phyloP scores from a whole-genome alignment of 2,329 filamentous ascomycete species.

The Fusarium tuaranense region DNA sequence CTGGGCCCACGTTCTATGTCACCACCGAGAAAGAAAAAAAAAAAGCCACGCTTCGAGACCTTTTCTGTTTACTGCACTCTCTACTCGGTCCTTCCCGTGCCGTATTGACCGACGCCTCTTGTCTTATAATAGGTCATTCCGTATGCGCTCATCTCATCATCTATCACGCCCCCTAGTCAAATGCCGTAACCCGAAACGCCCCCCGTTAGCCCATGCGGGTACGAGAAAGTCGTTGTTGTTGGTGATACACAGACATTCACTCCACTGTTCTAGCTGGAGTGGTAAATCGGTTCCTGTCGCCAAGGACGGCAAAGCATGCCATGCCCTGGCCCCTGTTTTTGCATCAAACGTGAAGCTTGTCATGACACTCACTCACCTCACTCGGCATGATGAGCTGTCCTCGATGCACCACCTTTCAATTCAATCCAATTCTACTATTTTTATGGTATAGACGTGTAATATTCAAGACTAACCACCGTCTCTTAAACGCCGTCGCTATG shows the following conservation, averaged over 20 bases:
- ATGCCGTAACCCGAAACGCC: slow-evolving; percentile 3
- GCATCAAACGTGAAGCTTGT: slow-evolving; percentile 10
- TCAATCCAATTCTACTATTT: neutral
- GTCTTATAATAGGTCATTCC: slow-evolving; percentile 1
- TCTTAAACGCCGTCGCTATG: slow-evolving; percentile 42
- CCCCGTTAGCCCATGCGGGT: neutral
- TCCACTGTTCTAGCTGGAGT: neutral
- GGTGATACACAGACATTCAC: neutral
- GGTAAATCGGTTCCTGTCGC: neutral
- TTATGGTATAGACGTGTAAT: neutral
- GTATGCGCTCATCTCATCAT: neutral
- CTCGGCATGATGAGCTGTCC: neutral
- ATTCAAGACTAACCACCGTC: slow-evolving; percentile 11
- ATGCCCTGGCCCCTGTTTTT: neutral
- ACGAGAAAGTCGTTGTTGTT: neutral
- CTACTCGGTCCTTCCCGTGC: neutral
- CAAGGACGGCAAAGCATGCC: neutral
- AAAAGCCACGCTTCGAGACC: slow-evolving; percentile 3
- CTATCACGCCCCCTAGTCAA: neutral
- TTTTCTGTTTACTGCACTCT: neutral
- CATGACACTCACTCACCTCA: neutral
- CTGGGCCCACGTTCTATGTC: neutral
- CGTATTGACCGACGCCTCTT: neutral
- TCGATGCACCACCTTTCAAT: neutral
- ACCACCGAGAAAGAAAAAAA: neutral